Evolutionary conservation across 2,329 filamentous ascomycete genomes (phyloP), one percentile per base, ranked within the genome.

Genomic region (Aspergillus ustus): DNA sequence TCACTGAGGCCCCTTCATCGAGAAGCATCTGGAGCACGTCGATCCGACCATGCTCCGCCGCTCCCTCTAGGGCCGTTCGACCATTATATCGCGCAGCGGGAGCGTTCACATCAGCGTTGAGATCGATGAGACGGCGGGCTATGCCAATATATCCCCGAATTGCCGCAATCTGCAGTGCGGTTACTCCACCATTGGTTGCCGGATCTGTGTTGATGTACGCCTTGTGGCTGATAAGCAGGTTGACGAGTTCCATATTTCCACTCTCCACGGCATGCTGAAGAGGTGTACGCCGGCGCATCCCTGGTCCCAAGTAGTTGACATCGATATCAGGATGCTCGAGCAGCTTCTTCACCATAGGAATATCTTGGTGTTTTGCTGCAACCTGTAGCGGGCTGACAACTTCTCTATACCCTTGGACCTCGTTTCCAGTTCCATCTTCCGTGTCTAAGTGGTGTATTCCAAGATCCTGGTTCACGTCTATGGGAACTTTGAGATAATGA

Each of bases 21-120:
- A 75, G 56, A 17, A 75, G 67, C 43, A 73, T 54, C 37, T 72
- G 64, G 13, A 73, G 44, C 64, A 70, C 69, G 48, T 74, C 72
- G 19, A 75, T 65, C 9, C 69, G 67, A 25, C 72, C 72, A 15
- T 68, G 48, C 52, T 73, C 69, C 40, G 72, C 69, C 4, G 72
- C 70, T 8, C 66, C 72, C 55, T 71, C 64, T 4, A 74, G 54
- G 4, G 73, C 70, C 2, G 72, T 72, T 25, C 67, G 55, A 29
- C 72, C 72, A 3, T 69, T 57, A 0, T 46, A 8, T 13, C 20
- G 25, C 25, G 69, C 66, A 4, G 60, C 40, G 0, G 51, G 29
- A 48, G 66, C 69, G 57, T 73, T 67, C 37, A 70, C 44, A 37
- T 70, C 62, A 31, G 69, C 69, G 7, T 62, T 65, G 11, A 60